These are phyloP conservation scores for Clavariopsis aquatica DNA, from an alignment of 495 filamentous ascomycete species.

Conservation along the genomic window DNA sequence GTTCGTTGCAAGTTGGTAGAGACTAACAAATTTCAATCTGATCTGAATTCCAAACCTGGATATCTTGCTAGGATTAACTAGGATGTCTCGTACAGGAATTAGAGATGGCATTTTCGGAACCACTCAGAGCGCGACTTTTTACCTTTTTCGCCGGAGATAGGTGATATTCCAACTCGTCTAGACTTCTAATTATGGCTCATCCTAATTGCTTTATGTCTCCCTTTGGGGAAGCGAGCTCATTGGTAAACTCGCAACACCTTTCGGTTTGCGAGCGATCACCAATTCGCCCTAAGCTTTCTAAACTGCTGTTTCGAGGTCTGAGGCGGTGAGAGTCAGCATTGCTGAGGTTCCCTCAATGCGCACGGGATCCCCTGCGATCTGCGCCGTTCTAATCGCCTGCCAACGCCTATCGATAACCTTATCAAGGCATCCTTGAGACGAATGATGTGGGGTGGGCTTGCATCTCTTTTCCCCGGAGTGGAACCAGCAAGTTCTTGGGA, in stretches of 20 bases:
- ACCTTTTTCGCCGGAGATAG: not conserved
- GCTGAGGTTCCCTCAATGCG: not conserved
- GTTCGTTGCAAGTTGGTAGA: too few relatives aligned
- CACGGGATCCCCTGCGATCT: slow-evolving; percentile 11
- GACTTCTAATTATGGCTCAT: not conserved
- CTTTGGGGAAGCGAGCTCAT: not conserved
- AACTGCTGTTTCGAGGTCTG: not conserved
- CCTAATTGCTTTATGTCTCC: not conserved
- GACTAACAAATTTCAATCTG: too few relatives aligned
- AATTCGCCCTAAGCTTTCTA: not conserved
- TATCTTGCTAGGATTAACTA: not conserved
- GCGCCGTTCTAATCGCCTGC: slow-evolving; percentile 15
- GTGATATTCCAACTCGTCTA: not conserved
- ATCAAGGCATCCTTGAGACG: not conserved
- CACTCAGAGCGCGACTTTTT: not conserved
- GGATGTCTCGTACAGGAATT: too few relatives aligned
- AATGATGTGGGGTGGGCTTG: not conserved
- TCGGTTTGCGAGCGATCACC: not conserved
- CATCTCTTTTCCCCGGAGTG: not conserved
- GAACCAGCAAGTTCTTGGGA: not conserved
- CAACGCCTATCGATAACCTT: slow-evolving; percentile 22
- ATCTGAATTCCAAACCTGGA: not conserved
- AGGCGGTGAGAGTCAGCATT: slow-evolving; percentile 8
- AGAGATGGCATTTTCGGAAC: not conserved
- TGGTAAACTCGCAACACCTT: not conserved